Evolutionary conservation across 2,329 filamentous ascomycete species (phyloP), one percentile per base, ranked within the genome.

Genomic region (Dactylellina haptotyla): DNA sequence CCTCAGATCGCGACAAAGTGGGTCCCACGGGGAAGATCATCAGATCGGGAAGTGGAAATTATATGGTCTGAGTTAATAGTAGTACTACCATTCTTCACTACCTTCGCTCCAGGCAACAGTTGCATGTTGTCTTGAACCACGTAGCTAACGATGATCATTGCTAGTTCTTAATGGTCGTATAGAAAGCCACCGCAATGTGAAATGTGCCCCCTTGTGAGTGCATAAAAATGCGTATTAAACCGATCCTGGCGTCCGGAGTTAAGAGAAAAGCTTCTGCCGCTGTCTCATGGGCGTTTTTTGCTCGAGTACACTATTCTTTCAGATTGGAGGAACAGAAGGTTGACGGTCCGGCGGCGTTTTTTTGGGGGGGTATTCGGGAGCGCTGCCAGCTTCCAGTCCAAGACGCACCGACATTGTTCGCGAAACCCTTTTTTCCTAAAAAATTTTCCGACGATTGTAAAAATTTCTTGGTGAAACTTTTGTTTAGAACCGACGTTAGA

Each of bases 151-250:
- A 23, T 41, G 54, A 61, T 61, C 53, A 56, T 57, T 56, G 37
- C 34, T 62, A 32, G 26, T 51, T 58, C 30, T 34, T 37, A 23
- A 53, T 53, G 56, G 43, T 66, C 51, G 26, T 58, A 57, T 57
- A 28, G 48, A 48, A 34, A 66, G 53, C 53, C 53, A 57, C 53
- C 3, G 34, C 39, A 45, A 48, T 66, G 61, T 53, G 67, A 46
- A 64, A 65, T 54, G 20, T 50, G 37, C 54, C 69, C n/a, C 69
- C 61, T 65, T 73, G 69, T 57, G 48, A 61, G 61, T 66, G 69
- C 69, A 73, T 73, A 56, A n/a, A 63, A 64, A 53, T 64, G 16
- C 39, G 16, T 45, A 58, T 32, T 58, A 30, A 59, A 46, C 28
- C 25, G 53, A 51, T 37, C 28, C 64, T 51, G 58, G 51, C 26